Evolutionary conservation across 352 stramenopile genomes (phyloP), one percentile per base, ranked within the genome.

Genomic region (Phytophthora kernoviae): DNA sequence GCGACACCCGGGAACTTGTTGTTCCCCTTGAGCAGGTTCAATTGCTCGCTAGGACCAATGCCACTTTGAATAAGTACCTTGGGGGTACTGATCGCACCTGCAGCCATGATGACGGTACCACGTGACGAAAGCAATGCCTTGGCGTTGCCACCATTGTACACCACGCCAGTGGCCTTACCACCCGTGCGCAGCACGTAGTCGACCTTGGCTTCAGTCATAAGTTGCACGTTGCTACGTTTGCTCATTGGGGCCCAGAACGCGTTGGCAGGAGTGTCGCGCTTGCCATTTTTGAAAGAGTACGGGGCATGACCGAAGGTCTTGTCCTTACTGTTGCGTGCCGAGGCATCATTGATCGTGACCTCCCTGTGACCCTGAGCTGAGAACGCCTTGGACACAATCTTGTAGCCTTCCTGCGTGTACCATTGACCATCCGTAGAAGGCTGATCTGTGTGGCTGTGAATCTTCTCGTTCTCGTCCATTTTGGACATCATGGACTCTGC

Each of bases 61-160:
- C 85, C 88, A 57, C 68, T 88, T 43, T 89, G 73, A 43, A 94
- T 84, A 3, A 96, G 73, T 17, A 97, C 69, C 62, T 96, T 91
- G 14, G 90, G 88, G 8, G 87, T 91, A 44, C 75, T 62, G 17
- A 92, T 46, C 0, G 84, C 77, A 11, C 87, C 87, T 1, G 80
- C 78, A 42, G 65, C 75, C 64, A 97, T 77, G 44, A 97, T 77
- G 33, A 96, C 75, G 26, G 85, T 79, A 14, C 75, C 80, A 8
- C 77, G 73, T 1, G 48, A 37, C 1, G 67, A 75, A 7, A 90
- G 62, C 14, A 62, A n/a, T 14, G 76, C 80, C 21, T 70, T 60
- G 10, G 43, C 57, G 36, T 65, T 64, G 37, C 39, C 24, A 30
- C 24, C 47, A 21, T 77, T 79, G 63, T 89, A 85, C 15, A 84